Conservation (phyloP, 768 basidiomycete genomes). For the Leccinum variicolor region DNA sequence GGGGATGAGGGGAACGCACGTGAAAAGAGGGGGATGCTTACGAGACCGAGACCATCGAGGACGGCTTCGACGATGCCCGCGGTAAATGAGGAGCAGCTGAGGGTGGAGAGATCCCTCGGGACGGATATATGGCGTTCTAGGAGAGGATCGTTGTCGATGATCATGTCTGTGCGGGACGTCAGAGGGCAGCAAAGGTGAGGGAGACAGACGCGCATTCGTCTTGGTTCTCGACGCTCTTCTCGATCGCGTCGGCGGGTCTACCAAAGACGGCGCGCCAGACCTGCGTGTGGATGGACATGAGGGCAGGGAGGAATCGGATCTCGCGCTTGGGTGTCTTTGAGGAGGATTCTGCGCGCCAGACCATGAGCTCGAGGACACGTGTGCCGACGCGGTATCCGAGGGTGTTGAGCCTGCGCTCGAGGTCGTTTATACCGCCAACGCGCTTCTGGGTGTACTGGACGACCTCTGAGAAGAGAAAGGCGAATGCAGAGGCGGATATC, state of each 20-base stretch:
- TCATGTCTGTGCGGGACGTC: slow-evolving; percentile 69
- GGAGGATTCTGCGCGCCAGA: slow-evolving; percentile 72
- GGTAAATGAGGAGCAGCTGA: slow-evolving; percentile 96
- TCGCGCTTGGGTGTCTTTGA: slow-evolving; percentile 93
- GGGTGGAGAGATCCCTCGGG: slow-evolving; percentile 88
- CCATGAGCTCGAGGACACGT: slow-evolving; percentile 82
- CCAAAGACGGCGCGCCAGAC: slow-evolving; percentile 95
- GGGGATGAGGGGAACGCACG: slow-evolving; percentile 8
- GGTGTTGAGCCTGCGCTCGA: slow-evolving; percentile 89
- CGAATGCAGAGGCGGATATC: slow-evolving; percentile 78
- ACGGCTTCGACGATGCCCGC: slow-evolving; percentile 98
- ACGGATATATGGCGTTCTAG: slow-evolving; percentile 91
- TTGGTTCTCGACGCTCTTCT: slow-evolving; percentile 93
- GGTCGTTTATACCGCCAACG: slow-evolving; percentile 90
- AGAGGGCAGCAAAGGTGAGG: not conserved
- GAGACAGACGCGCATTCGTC: slow-evolving; percentile 75
- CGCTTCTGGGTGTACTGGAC: slow-evolving; percentile 96
- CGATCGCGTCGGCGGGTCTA: slow-evolving; percentile 89
- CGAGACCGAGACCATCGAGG: slow-evolving; percentile 90
- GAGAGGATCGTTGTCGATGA: slow-evolving; percentile 93
- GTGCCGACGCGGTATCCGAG: slow-evolving; percentile 91
- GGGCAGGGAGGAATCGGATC: slow-evolving; percentile 82
- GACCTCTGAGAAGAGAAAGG: slow-evolving; percentile 90
- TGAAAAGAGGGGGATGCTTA: slow-evolving; percentile 41
- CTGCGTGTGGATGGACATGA: slow-evolving; percentile 94